A percentile compares a stretch with the other conserved stretches of the same genome.
phyloP scores from a whole-genome alignment of 148 eudicot genomes.

The Amaranthus hypochondriacus region DNA sequence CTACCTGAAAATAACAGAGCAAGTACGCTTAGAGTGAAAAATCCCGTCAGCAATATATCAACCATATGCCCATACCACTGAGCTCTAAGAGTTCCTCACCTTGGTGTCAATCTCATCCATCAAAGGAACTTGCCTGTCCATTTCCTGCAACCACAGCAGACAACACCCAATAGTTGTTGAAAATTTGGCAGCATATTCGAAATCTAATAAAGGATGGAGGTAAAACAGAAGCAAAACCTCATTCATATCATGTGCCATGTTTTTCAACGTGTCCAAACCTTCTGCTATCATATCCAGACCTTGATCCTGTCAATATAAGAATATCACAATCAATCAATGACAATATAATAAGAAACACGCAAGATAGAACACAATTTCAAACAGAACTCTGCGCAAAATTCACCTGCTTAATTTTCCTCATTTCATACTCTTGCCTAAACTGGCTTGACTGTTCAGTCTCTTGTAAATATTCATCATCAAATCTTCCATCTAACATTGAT shows the following conservation, averaged over 20 bases:
- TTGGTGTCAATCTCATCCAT: conserved; percentile 97
- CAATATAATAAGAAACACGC: conserved; percentile 1
- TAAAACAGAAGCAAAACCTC: conserved; percentile 54
- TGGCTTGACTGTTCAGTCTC: conserved; percentile 87
- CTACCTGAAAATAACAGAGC: conserved; percentile 23
- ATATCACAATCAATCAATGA: conserved; percentile 4
- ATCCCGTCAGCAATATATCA: no score
- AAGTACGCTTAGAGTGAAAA: no score
- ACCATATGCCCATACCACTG: no score
- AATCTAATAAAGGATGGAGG: conserved; percentile 1
- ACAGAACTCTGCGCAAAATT: neutral
- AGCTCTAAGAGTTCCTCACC: conserved; percentile 21
- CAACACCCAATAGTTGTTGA: neutral
- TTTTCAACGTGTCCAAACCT: conserved; percentile 90
- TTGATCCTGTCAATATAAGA: conserved; percentile 61
- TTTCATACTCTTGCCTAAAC: conserved; percentile 84
- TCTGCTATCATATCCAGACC: conserved; percentile 90
- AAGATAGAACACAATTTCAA: conserved; percentile 4
- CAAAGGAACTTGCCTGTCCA: conserved; percentile 95
- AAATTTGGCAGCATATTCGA: neutral
- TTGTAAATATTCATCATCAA: conserved; percentile 78
- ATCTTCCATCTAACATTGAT: conserved; percentile 54
- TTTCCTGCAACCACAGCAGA: conserved; percentile 49
- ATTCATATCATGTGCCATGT: conserved; percentile 96
- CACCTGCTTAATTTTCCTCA: conserved; percentile 94